These are phyloP conservation scores for Annona squamosa DNA, from an alignment of 164 flowering plant species.

Conservation along the genomic window DNA sequence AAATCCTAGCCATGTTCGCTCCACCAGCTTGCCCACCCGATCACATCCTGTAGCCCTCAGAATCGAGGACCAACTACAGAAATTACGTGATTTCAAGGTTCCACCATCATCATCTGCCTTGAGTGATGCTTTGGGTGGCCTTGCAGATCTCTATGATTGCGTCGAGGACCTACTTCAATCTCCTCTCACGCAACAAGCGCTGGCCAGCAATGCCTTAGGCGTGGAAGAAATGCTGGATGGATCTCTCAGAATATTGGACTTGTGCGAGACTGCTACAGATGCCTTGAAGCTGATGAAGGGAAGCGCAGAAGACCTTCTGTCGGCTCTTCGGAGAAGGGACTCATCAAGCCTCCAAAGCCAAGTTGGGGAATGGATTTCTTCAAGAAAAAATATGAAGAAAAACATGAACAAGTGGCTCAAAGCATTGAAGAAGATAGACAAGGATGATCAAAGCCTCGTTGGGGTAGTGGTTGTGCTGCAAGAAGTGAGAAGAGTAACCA, in stretches of 20 bases:
- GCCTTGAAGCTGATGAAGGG: slow-evolving; percentile 25
- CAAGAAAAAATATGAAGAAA: slow-evolving; percentile 29
- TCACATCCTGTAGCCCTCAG: slow-evolving; percentile 1
- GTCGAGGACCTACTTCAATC: slow-evolving; percentile 21
- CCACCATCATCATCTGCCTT: not conserved
- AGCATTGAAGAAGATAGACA: slow-evolving; percentile 21
- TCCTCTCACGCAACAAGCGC: slow-evolving; percentile 17
- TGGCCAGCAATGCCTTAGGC: slow-evolving; percentile 17
- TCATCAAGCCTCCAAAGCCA: slow-evolving; percentile 3
- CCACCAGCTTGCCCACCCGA: slow-evolving; percentile 9
- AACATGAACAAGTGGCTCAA: slow-evolving; percentile 22
- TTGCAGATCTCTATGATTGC: slow-evolving; percentile 13
- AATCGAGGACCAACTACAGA: slow-evolving; percentile 5
- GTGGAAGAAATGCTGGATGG: slow-evolving; percentile 27
- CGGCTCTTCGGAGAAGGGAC: slow-evolving; percentile 26
- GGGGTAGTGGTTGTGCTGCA: slow-evolving; percentile 20
- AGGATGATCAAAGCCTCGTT: slow-evolving; percentile 5
- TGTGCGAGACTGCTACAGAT: slow-evolving; percentile 27
- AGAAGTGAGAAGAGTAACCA: slow-evolving; percentile 26
- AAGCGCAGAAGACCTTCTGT: slow-evolving; percentile 20
- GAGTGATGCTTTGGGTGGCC: not conserved
- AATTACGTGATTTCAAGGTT: slow-evolving; percentile 2
- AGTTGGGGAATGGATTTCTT: slow-evolving; percentile 17
- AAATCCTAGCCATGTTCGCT: slow-evolving; percentile 11
- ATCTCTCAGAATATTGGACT: slow-evolving; percentile 32